phyloP scores from a whole-genome alignment of 371 early-diverging fungal species.

The Neoconidiobolus thromboides region DNA sequence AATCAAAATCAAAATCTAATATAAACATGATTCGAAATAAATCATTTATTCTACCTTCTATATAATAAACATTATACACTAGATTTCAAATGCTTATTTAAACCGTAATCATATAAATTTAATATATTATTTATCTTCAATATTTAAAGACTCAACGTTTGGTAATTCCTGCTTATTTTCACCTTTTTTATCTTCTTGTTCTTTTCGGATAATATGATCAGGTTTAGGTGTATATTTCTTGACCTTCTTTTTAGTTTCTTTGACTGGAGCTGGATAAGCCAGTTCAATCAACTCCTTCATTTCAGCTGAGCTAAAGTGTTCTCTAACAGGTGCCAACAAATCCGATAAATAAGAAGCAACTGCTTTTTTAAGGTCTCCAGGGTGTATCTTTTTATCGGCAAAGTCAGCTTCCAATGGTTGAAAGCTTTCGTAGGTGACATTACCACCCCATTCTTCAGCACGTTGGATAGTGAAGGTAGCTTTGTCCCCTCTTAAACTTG shows the following conservation, averaged over 20 bases:
- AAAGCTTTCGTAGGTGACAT: conserved; percentile 45
- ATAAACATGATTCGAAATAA: no score
- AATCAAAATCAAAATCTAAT: no score
- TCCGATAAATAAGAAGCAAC: conserved; percentile 69
- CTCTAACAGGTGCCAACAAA: conserved; percentile 84
- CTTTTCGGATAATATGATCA: neutral
- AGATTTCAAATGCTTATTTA: no score
- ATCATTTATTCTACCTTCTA: no score
- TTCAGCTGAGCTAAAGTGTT: conserved; percentile 43
- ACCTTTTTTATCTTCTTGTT: neutral
- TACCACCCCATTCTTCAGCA: conserved; percentile 78
- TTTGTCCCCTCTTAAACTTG: conserved; percentile 27
- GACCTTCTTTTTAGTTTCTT: conserved; percentile 17
- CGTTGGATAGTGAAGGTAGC: conserved; percentile 51
- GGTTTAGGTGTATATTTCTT: conserved; percentile 15
- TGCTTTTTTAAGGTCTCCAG: conserved; percentile 91
- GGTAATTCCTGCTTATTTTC: neutral
- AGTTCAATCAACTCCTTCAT: conserved; percentile 29
- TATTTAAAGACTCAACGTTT: neutral
- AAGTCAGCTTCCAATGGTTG: conserved; percentile 77
- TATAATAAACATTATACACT: no score
- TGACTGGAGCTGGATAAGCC: conserved; percentile 42
- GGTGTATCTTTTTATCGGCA: conserved; percentile 73
- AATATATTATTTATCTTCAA: neutral
- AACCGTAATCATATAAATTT: no score